phyloP scores from a whole-genome alignment of 2,329 filamentous ascomycete species.

The Emmonsia crescens region DNA sequence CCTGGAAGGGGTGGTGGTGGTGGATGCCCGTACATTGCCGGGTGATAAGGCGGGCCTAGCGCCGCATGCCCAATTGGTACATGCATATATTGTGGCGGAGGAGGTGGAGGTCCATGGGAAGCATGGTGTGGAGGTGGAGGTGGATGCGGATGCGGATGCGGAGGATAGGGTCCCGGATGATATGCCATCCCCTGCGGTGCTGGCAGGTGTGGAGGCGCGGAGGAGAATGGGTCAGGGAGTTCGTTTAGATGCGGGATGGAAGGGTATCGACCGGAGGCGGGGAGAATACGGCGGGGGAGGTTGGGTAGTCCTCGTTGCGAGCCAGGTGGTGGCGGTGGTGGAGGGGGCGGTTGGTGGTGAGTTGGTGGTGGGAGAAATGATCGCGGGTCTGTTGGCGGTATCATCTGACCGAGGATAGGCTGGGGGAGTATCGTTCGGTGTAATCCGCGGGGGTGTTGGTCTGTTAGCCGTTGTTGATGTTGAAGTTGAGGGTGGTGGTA shows the following conservation, averaged over 20 bases:
- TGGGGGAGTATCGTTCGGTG: slow-evolving; percentile 25
- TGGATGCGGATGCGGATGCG: slow-evolving; percentile 18
- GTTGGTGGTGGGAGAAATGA: slow-evolving; percentile 21
- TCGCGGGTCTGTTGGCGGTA: slow-evolving; percentile 22
- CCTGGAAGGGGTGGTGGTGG: not conserved
- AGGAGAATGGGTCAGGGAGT: slow-evolving; percentile 29
- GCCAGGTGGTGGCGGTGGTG: not conserved
- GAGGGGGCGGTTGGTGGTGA: slow-evolving; percentile 17
- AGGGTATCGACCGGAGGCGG: slow-evolving; percentile 15
- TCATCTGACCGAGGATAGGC: slow-evolving; percentile 11
- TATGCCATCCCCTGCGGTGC: slow-evolving; percentile 31
- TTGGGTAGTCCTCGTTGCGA: not conserved
- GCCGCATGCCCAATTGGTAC: not conserved
- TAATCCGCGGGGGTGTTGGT: slow-evolving; percentile 11
- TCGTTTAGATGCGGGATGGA: slow-evolving; percentile 21
- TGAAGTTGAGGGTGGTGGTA: slow-evolving; percentile 26
- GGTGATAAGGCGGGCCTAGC: not conserved
- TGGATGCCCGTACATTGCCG: not conserved
- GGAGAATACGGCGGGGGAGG: slow-evolving; percentile 25
- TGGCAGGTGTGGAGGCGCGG: slow-evolving; percentile 28
- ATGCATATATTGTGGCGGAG: not conserved
- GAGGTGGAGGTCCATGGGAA: not conserved
- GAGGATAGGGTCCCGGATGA: slow-evolving; percentile 21
- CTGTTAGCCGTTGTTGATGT: slow-evolving; percentile 42
- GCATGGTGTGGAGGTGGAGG: slow-evolving; percentile 6